These are phyloP conservation scores for Curvularia hawaiiensis DNA, from an alignment of 2,329 filamentous ascomycete genomes.

Conservation along the genomic window DNA sequence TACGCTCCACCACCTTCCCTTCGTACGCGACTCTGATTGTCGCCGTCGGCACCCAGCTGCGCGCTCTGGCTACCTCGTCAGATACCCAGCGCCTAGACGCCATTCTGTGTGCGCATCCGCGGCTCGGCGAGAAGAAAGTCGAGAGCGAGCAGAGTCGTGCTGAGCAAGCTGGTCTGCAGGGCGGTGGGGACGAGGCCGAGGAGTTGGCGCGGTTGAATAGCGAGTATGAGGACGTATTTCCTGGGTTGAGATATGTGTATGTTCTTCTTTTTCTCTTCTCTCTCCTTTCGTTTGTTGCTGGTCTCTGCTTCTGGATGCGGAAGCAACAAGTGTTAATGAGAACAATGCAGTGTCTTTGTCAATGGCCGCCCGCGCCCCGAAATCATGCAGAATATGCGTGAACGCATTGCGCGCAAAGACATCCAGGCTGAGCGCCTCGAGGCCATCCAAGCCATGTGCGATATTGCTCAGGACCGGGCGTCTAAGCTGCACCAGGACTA, in stretches of 20 bases:
- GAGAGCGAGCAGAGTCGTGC: conserved; percentile 80
- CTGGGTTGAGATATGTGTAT: conserved; percentile 80
- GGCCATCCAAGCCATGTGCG: conserved; percentile 86
- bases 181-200: conserved; percentile 57
- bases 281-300: no score
- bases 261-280: conserved; percentile 17
- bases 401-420: conserved; percentile 72
- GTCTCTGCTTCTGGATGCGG: no score
- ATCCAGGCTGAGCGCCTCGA: conserved; percentile 70
- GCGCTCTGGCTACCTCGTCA: conserved; percentile 45
- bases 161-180: conserved; percentile 77
- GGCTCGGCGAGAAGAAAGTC: conserved; percentile 79
- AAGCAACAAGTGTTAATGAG: not conserved
- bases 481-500: conserved; percentile 55
- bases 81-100: conserved; percentile 66
- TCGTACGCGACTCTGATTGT: conserved; percentile 74
- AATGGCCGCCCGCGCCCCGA: conserved; percentile 75
- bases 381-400: conserved; percentile 82
- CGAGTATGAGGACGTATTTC: conserved; percentile 81
- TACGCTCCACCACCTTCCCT: conserved; percentile 64
- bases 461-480: conserved; percentile 83
- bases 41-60: conserved; percentile 67
- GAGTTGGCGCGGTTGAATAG: conserved; percentile 69
- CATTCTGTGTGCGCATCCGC: conserved; percentile 81
- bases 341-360: conserved; percentile 69